Evolutionary conservation across 306 rosid species (phyloP).

Genomic region (Astragalus glycyphyllos): DNA sequence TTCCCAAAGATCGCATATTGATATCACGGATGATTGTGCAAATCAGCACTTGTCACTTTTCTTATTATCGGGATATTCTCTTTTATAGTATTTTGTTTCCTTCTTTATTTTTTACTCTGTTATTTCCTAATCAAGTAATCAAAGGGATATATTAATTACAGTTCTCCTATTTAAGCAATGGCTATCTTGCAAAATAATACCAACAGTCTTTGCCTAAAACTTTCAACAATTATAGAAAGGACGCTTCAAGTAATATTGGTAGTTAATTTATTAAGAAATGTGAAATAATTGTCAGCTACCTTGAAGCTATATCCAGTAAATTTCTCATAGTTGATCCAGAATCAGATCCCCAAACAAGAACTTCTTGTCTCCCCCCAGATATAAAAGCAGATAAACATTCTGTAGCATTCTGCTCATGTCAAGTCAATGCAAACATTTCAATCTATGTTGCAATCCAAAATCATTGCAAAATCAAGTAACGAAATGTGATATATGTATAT

Average conservation of each 20-base stretch:
- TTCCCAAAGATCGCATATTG: neutral
- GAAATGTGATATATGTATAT: constrained; percentile 4
- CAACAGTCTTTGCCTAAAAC: too few species aligned
- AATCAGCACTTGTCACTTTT: too few species aligned
- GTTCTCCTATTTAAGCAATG: too few species aligned
- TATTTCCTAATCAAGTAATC: too few species aligned
- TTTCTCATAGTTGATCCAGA: constrained; percentile 77
- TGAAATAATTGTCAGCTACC: constrained; percentile 53
- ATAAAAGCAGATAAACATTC: constrained; percentile 89
- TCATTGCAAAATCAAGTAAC: constrained; percentile 23
- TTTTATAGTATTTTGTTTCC: too few species aligned
- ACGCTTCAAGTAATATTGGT: constrained; percentile 20
- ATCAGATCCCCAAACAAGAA: constrained; percentile 82
- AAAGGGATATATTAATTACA: too few species aligned
- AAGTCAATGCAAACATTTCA: constrained; percentile 41
- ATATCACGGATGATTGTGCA: too few species aligned
- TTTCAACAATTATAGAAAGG: constrained; percentile 6
- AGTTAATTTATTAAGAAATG: constrained; percentile 15
- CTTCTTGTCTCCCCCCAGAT: constrained; percentile 73
- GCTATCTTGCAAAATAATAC: too few species aligned
- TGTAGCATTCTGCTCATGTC: constrained; percentile 80
- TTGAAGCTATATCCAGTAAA: constrained; percentile 85
- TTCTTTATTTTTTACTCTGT: too few species aligned
- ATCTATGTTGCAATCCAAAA: constrained; percentile 32
- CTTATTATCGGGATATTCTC: too few species aligned